Evolutionary conservation across 129 eudicot species (phyloP).

Genomic region (carrot (Daucus carota)): DH1_v3.0 NC_030385.2:771001-771500

Average conservation of each 20-base stretch:
- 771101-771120: background rate
- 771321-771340: slow-evolving; percentile 88
- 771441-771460: background rate
- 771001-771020: background rate
- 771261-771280: slow-evolving; percentile 98
- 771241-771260: slow-evolving; percentile 55
- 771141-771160: background rate
- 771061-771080: slow-evolving; percentile 93
- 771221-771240: background rate
- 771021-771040: slow-evolving; percentile 51
- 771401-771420: background rate
- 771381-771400: background rate
- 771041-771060: slow-evolving; percentile 87
- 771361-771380: slow-evolving; percentile 33
- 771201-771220: background rate
- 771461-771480: background rate
- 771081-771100: slow-evolving; percentile 31
- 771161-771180: background rate
- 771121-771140: background rate
- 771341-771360: slow-evolving; percentile 94
- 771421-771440: background rate
- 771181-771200: background rate
- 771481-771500: background rate
- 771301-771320: slow-evolving; percentile 73
- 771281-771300: slow-evolving; percentile 53